Conservation (phyloP, 441 rosid genomes). For the Erysimum cheiri region DNA sequence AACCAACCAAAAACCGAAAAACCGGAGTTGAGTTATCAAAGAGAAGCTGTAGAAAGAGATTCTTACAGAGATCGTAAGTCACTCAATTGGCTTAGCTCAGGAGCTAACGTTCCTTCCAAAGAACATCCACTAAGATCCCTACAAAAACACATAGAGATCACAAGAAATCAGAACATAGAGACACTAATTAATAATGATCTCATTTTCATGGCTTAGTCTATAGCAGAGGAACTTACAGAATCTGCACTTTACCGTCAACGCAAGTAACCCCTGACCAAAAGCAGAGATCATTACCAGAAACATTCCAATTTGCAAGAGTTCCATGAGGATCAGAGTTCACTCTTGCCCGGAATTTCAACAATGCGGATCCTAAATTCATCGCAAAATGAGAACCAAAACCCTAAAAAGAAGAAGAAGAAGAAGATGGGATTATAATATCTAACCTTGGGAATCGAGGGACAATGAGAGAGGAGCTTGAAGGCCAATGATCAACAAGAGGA, state of each 20-base stretch:
- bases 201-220: conserved; percentile 49
- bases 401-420: conserved; percentile 26
- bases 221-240: conserved; percentile 83
- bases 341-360: conserved; percentile 67
- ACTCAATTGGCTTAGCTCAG: conserved; percentile 72
- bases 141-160: conserved; percentile 43
- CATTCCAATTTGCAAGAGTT: conserved; percentile 71
- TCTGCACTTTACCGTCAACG: conserved; percentile 65
- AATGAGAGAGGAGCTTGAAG: conserved; percentile 56
- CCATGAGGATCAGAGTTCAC: conserved; percentile 69
- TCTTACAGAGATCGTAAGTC: conserved; percentile 82
- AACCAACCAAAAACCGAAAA: conserved; percentile 35
- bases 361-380: conserved; percentile 61
- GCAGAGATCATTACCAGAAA: conserved; percentile 60
- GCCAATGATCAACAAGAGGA: conserved; percentile 56
- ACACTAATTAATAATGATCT: conserved; percentile 64
- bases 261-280: conserved; percentile 80
- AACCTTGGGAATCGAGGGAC: conserved; percentile 76
- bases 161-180: conserved; percentile 21
- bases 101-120: conserved; percentile 71
- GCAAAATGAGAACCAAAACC: conserved; percentile 25
- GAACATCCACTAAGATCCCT: conserved; percentile 75
- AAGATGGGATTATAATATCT: conserved; percentile 15
- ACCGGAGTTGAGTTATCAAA: conserved; percentile 48
- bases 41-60: conserved; percentile 42